A percentile compares a stretch with the other conserved stretches of the same genome.
phyloP scores from a whole-genome alignment of 805 yeast species.

The Ogataea trehalophila region DNA sequence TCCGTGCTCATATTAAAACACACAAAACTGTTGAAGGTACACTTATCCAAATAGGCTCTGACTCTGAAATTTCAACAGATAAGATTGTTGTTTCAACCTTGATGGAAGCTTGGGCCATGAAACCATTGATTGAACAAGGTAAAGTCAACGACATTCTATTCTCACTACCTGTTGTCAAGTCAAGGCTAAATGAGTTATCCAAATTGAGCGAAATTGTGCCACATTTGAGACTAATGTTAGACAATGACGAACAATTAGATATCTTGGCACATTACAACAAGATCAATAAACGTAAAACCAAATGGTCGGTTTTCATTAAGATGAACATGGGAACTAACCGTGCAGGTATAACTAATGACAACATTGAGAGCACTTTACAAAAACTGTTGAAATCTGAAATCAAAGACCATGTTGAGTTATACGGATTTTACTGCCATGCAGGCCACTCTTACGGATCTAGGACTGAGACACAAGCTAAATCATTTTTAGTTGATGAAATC shows the following conservation, averaged over 20 bases:
- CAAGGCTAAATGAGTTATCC: constrained; percentile 43
- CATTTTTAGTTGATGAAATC: constrained; percentile 51
- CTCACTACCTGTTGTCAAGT: constrained; percentile 54
- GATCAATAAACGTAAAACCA: constrained; percentile 4
- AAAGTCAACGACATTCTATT: constrained; percentile 45
- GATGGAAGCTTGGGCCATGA: constrained; percentile 56
- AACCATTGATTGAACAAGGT: constrained; percentile 26
- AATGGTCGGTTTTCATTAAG: constrained; percentile 66
- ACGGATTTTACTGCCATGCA: constrained; percentile 75
- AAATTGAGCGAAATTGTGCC: constrained; percentile 38
- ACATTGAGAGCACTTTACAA: constrained; percentile 33
- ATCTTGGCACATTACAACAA: constrained; percentile 36
- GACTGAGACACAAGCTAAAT: constrained; percentile 41
- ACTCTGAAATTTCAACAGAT: constrained; percentile 33
- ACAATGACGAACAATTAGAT: constrained; percentile 52
- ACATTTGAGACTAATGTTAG: constrained; percentile 54
- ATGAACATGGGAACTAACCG: constrained; percentile 68
- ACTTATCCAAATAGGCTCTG: constrained; percentile 46
- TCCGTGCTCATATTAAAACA: constrained; percentile 74
- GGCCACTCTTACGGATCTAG: constrained; percentile 65
- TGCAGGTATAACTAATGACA: constrained; percentile 47
- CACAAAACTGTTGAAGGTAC: constrained; percentile 66
- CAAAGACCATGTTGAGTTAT: constrained; percentile 37
- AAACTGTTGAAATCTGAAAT: constrained; percentile 22
- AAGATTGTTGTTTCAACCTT: constrained; percentile 65